Percentiles rank a stretch among this genome's conserved stretches.
Evolutionary conservation across 495 filamentous ascomycete genomes (phyloP).

Genomic region (Rhypophila decipiens): DNA sequence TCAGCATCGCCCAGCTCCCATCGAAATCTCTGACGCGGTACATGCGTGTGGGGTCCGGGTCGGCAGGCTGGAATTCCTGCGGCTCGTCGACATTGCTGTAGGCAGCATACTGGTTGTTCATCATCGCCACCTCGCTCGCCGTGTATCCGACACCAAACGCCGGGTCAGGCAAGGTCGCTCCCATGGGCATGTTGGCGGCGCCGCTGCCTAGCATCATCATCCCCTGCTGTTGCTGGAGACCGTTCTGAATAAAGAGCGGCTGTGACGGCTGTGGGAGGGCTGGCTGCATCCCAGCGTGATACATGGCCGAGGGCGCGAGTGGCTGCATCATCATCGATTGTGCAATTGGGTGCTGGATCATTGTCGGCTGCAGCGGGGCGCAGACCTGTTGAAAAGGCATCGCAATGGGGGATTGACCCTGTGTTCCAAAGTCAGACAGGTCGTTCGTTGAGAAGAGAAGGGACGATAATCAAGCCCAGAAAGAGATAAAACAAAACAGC

Average conservation of each 20-base stretch:
- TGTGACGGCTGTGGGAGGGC: neutral
- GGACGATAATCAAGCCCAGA: too few species aligned
- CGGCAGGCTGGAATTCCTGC: constrained; percentile 47
- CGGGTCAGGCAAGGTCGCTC: constrained; percentile 18
- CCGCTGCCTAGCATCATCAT: constrained; percentile 9
- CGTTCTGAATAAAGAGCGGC: constrained; percentile 1
- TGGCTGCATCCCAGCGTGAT: constrained; percentile 1
- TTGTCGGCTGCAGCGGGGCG: constrained; percentile 6
- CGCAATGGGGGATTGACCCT: too few species aligned
- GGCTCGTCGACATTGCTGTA: constrained; percentile 35
- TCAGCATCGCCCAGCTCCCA: constrained; percentile 38
- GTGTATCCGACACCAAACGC: constrained; percentile 36
- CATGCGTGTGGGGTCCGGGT: constrained; percentile 44
- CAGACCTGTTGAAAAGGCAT: constrained; percentile 7
- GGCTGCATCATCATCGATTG: constrained; percentile 15
- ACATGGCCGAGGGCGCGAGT: neutral
- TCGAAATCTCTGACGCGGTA: constrained; percentile 46
- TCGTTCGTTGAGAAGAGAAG: too few species aligned
- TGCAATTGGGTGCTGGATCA: constrained; percentile 13
- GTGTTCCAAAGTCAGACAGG: too few species aligned
- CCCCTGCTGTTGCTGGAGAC: too few species aligned
- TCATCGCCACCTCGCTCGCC: constrained; percentile 26
- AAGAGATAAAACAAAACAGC: too few species aligned
- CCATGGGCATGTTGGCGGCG: constrained; percentile 4
- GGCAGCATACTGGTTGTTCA: constrained; percentile 33